A percentile compares a stretch with the other conserved stretches of the same genome.
Conservation (phyloP, 805 yeast genomes). For the Wickerhamiella galacta region DNA sequence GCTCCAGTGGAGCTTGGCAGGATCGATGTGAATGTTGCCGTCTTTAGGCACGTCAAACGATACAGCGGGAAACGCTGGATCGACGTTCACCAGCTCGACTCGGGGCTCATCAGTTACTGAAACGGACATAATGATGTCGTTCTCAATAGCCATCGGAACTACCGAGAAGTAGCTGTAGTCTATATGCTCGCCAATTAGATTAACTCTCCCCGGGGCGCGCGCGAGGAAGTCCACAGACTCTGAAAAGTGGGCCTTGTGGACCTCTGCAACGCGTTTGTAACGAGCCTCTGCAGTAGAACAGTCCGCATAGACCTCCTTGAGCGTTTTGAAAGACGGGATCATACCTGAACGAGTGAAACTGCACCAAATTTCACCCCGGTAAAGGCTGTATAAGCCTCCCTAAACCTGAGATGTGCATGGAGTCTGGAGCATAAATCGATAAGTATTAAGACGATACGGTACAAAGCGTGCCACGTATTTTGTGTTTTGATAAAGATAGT, state of each 20-base stretch:
- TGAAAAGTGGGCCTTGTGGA: background rate
- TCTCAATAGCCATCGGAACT: conserved; percentile 57
- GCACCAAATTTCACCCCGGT: no score
- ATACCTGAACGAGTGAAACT: no score
- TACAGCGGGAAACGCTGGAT: conserved; percentile 14
- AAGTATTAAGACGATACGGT: no score
- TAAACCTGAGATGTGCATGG: no score
- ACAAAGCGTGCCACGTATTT: no score
- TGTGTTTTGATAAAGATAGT: no score
- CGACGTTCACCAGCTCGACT: conserved; percentile 24
- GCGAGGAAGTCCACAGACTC: conserved; percentile 30
- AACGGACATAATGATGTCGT: conserved; percentile 39
- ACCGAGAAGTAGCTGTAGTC: conserved; percentile 53
- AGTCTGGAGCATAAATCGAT: no score
- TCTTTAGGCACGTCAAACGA: conserved; percentile 8
- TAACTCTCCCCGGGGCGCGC: conserved; percentile 63
- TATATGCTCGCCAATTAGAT: conserved; percentile 58
- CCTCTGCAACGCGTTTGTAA: background rate
- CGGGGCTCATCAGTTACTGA: conserved; percentile 15
- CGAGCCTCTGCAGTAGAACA: background rate
- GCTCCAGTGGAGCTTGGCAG: conserved; percentile 39
- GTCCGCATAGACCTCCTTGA: background rate
- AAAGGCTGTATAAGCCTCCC: no score
- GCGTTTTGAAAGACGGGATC: background rate
- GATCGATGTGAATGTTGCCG: conserved; percentile 29